Base-by-base conservation (phyloP, 768 basidiomycete genomes). In the Russula olivacea region DNA sequence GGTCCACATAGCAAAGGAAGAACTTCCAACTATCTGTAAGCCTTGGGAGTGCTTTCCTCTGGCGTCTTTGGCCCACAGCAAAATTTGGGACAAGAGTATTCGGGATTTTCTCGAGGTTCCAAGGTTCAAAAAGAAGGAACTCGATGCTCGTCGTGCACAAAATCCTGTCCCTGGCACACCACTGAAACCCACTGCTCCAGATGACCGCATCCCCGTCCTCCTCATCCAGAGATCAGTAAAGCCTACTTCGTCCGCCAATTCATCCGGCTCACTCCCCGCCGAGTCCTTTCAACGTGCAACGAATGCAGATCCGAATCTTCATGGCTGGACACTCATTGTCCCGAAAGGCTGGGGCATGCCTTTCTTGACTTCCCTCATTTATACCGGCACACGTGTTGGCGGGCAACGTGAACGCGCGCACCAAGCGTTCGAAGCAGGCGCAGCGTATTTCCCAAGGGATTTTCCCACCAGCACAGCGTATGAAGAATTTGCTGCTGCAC, bases 331-430 rank as follows among this genome's bases (percentile, higher is more conserved):
- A 9, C 76, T 99, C 10, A 78, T 97, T 51, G 72, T 96, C 36
- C 96, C 96, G 3, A 78, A 84, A 1, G 93, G 92, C 14, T 98
- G 94, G 93, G 81, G 83, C 0, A 96, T 93, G 87, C 80, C 94
- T 1, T 93, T 98, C 75, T 84, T 91, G 65, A 80, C 80, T 45
- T 95, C 94, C 3, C 81, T 99, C 55, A 80, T 81, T 3, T 86
- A 84, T 72, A 93, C 94, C 0, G 88, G 89, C 23, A 91, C 90
- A 1, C 87, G 93, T 8, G 80, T 96, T 19, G 90, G 82, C 6
- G 96, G 95, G 2, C 88, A 94, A 69, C 83, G 87, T 32, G 93
- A 98, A 70, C 83, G 88, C 38, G 81, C 81, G 67, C 86, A 85
- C 5, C 93, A 96, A 68, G 78, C 83, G 43, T 92, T 90, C 69